phyloP scores from a whole-genome alignment of 306 rosid species.

The Cicer judaicum region DNA sequence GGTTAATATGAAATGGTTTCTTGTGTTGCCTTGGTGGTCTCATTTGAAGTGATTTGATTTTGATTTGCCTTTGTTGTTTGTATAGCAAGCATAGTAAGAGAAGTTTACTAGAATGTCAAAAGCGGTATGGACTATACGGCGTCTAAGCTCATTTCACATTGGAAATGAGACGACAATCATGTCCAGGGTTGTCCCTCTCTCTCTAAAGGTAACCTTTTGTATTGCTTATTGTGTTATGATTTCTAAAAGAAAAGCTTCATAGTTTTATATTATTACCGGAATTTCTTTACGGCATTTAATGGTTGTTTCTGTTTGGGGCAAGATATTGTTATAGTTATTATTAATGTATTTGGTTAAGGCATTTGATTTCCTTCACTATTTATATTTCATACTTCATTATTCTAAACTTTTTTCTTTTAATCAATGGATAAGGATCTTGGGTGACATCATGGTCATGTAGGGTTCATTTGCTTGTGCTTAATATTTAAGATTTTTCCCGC shows the following conservation, averaged over 20 bases:
- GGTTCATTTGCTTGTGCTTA: slow-evolving; percentile 21
- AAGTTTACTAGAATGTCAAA: slow-evolving; percentile 5
- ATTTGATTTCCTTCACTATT: slow-evolving; percentile 17
- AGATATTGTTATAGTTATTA: slow-evolving; percentile 5
- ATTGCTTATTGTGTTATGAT: slow-evolving; percentile 11
- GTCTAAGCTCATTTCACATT: neutral
- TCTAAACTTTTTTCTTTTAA: slow-evolving; percentile 4
- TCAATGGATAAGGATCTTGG: slow-evolving; percentile 12
- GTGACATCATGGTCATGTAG: neutral
- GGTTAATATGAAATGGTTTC: neutral
- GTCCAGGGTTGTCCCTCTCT: neutral
- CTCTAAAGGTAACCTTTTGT: neutral
- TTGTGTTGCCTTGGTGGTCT: slow-evolving; percentile 7
- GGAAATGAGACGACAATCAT: slow-evolving; percentile 16
- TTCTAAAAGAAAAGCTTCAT: slow-evolving; percentile 1
- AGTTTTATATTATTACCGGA: neutral
- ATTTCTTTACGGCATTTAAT: slow-evolving; percentile 2
- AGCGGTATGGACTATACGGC: neutral
- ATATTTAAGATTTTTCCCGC: slow-evolving; percentile 11
- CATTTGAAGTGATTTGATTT: slow-evolving; percentile 17
- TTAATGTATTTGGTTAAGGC: neutral
- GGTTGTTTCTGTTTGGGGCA: slow-evolving; percentile 16
- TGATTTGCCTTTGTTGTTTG: slow-evolving; percentile 18
- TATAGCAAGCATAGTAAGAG: neutral
- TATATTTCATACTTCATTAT: neutral